A percentile compares a stretch with the other conserved stretches of the same genome.
phyloP scores from a whole-genome alignment of 345 rosid species.

The Microcos paniculata region DNA sequence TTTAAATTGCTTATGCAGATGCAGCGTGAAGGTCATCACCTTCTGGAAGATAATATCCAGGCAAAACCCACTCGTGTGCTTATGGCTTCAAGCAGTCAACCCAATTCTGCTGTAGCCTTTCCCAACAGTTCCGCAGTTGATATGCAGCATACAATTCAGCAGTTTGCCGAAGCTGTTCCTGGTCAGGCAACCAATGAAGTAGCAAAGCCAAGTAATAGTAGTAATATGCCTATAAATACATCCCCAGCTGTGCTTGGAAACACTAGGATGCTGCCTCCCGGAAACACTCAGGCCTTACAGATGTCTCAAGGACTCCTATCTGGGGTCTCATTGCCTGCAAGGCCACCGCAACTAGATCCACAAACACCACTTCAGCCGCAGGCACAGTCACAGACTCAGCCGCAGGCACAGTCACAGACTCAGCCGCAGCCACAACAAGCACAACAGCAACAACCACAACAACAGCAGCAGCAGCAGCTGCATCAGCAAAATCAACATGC shows the following conservation, averaged over 20 bases:
- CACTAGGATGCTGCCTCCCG: conserved; percentile 71
- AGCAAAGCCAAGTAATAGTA: conserved; percentile 44
- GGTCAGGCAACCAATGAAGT: conserved; percentile 57
- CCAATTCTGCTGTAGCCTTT: conserved; percentile 42
- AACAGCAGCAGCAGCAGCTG: conserved; percentile 24
- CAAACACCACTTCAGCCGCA: conserved; percentile 51
- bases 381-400: conserved; percentile 39
- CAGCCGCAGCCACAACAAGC: conserved; percentile 29
- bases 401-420: conserved; percentile 36
- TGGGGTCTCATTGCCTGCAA: conserved; percentile 64
- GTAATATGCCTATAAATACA: conserved; percentile 44
- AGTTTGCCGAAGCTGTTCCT: conserved; percentile 52
- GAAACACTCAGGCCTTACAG: conserved; percentile 66
- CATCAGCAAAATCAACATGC: conserved; percentile 55
- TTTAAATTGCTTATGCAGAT: conserved; percentile 52
- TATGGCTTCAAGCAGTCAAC: conserved; percentile 51
- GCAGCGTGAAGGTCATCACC: conserved; percentile 54
- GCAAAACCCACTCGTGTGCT: conserved; percentile 48
- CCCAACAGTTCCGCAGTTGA: conserved; percentile 53
- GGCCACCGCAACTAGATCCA: conserved; percentile 58
- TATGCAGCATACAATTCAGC: conserved; percentile 61
- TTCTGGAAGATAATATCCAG: conserved; percentile 52
- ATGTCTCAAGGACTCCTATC: conserved; percentile 71
- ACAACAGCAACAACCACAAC: conserved; percentile 14
- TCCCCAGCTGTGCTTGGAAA: conserved; percentile 50